Base-by-base conservation (phyloP, 2,329 filamentous ascomycete genomes). In the Venturiaceae sp. region DNA sequence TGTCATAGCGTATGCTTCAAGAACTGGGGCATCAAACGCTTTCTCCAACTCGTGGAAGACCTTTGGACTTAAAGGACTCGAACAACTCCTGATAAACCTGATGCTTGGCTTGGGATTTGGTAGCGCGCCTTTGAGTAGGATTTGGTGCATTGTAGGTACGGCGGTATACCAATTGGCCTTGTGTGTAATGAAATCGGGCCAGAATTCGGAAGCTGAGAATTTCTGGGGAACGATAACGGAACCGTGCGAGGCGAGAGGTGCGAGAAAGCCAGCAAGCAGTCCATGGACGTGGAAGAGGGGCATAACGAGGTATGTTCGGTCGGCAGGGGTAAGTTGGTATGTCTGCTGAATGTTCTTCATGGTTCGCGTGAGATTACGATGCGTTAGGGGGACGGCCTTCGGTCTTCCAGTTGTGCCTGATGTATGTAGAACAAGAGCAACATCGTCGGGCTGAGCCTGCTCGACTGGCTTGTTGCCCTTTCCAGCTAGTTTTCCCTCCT, bases 1-100 rank as follows among this genome's bases (percentile, higher is more conserved):
- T 41, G 90, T 95, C 90, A 95, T 95, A 63, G 90, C 90, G 67
- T 95, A 95, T 9, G 90, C 90, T 74, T 95, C 90, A 19, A 95
- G 80, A 0, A 95, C 90, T 0, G 90, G 90, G 0, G 90, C 88
- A 55, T 83, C 78, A 70, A 91, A 88, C 0, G 83, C 80, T 65
- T 83, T 80, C 68, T 95, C 90, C 5, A 95, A 81, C 65, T 90
- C 85, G 62, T 89, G 80, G 74, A 94, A 92, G 55, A 84, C 84
- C 62, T 90, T 91, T 0, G 90, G 90, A 2, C 88, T 88, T 14
- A 95, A 78, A 0, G 90, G 89, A 21, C 87, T 91, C 11, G 88
- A 92, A 76, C 90, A 95, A 14, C 89, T 94, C 63, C 90, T 83
- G 67, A 95, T 92, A 74, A 95, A 95, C 64, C 90, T 84, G 67